A percentile compares a stretch with the other conserved stretches of the same genome.
Conservation (phyloP, 1,284 basidiomycete species). For the Ceratobasidium sp. region DNA sequence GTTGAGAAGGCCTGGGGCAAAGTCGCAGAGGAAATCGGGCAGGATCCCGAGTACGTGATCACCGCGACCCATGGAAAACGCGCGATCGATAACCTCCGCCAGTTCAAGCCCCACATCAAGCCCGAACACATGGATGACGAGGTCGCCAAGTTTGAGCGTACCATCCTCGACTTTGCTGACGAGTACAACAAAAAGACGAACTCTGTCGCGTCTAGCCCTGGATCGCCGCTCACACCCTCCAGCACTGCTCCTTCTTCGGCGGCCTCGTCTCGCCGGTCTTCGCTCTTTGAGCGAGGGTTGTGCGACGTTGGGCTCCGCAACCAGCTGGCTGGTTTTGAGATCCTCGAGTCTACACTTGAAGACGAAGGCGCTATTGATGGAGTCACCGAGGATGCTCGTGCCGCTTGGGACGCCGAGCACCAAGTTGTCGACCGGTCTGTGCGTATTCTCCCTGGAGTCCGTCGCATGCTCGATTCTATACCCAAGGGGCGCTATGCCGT, state of each 20-base stretch:
- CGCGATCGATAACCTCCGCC: constrained; percentile 72
- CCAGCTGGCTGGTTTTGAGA: constrained; percentile 62
- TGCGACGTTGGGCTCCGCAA: constrained; percentile 57
- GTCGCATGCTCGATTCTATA: constrained; percentile 74
- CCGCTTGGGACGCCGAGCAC: constrained; percentile 71
- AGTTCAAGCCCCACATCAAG: constrained; percentile 70
- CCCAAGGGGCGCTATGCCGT: constrained; percentile 78
- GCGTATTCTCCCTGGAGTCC: constrained; percentile 79
- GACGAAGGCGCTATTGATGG: constrained; percentile 58
- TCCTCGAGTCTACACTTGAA: constrained; percentile 59
- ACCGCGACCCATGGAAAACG: constrained; percentile 82
- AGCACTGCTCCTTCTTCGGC: constrained; percentile 52
- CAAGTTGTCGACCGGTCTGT: constrained; percentile 74
- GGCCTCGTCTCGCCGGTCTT: constrained; percentile 61
- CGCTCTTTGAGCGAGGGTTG: constrained; percentile 52
- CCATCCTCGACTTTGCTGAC: constrained; percentile 79
- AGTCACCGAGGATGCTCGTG: constrained; percentile 58
- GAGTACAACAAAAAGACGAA: constrained; percentile 60
- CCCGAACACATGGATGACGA: constrained; percentile 74
- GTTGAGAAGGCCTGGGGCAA: constrained; percentile 85
- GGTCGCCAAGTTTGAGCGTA: constrained; percentile 75
- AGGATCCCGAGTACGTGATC: constrained; percentile 74
- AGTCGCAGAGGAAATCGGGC: constrained; percentile 76
- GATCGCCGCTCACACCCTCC: constrained; percentile 49
- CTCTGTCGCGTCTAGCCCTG: constrained; percentile 52